phyloP scores from a whole-genome alignment of 108 stramenopile genomes.

The Nitzschia putrida region DNA sequence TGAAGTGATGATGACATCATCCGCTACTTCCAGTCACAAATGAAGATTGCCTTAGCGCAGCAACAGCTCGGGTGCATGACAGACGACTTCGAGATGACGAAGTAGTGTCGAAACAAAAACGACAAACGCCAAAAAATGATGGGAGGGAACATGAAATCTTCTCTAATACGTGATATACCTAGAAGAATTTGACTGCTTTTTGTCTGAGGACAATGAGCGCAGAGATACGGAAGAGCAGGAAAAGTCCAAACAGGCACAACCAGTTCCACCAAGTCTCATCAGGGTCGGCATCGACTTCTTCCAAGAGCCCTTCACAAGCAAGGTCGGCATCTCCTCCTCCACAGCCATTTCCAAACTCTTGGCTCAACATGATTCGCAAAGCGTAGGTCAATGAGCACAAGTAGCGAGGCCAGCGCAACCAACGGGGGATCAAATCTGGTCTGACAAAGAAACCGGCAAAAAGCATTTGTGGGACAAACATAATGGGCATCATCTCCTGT shows the following conservation, averaged over 20 bases:
- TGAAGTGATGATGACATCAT: no score
- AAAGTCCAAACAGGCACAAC: constrained; percentile 56
- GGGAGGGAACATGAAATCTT: no score
- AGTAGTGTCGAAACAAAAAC: no score
- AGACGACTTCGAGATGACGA: no score
- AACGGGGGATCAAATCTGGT: constrained; percentile 44
- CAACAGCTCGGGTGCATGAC: no score
- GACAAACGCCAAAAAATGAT: no score
- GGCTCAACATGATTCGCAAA: constrained; percentile 44
- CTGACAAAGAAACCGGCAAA: constrained; percentile 79
- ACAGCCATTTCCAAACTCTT: constrained; percentile 61
- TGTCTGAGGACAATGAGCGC: constrained; percentile 56
- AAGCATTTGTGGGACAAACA: constrained; percentile 82
- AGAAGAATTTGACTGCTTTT: constrained; percentile 76
- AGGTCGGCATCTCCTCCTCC: constrained; percentile 28
- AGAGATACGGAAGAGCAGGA: constrained; percentile 57
- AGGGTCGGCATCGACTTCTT: constrained; percentile 35
- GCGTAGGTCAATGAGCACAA: constrained; percentile 68
- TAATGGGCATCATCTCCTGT: constrained; percentile 61
- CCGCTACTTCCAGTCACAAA: no score
- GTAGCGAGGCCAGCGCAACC: constrained; percentile 81
- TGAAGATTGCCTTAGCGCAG: no score
- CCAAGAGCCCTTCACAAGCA: constrained; percentile 47
- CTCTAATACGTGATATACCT: background rate
- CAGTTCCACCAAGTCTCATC: constrained; percentile 64